phyloP scores from a whole-genome alignment of 2,329 filamentous ascomycete genomes.

The Colletotrichum orbiculare region DNA sequence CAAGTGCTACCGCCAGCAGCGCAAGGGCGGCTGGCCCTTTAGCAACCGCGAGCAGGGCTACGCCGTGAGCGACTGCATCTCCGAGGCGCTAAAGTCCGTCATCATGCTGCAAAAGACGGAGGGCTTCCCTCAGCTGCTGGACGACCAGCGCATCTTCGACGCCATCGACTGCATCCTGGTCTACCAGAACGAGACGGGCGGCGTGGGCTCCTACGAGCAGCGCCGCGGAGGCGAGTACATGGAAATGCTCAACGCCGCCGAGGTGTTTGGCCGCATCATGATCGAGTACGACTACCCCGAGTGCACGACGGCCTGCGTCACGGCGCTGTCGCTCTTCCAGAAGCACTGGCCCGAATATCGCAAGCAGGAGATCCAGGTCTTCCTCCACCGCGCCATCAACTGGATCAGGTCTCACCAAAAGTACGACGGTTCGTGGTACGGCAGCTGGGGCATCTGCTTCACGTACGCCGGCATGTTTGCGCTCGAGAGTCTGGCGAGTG shows the following conservation, averaged over 20 bases:
- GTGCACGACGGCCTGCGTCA: conserved; percentile 95
- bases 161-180: conserved; percentile 90
- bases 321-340: conserved; percentile 84
- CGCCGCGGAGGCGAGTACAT: conserved; percentile 81
- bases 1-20: conserved; percentile 86
- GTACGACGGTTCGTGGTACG: conserved; percentile 94
- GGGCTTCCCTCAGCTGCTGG: conserved; percentile 78
- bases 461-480: conserved; percentile 98
- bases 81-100: conserved; percentile 88
- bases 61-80: conserved; percentile 93
- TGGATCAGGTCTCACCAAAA: conserved; percentile 87
- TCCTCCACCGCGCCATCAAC: conserved; percentile 78
- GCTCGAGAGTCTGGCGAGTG: conserved; percentile 82
- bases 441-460: conserved; percentile 97
- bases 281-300: conserved; percentile 98
- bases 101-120: conserved; percentile 84
- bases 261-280: conserved; percentile 98
- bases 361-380: conserved; percentile 75
- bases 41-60: conserved; percentile 94
- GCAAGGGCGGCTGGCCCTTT: conserved; percentile 96
- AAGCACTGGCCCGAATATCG: conserved; percentile 86
- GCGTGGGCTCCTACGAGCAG: conserved; percentile 90
- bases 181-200: conserved; percentile 89
- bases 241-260: conserved; percentile 92
- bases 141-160: conserved; percentile 83